Evolutionary conservation across 108 stramenopile species (phyloP).

Genomic region (Skeletonema tropicum): DNA sequence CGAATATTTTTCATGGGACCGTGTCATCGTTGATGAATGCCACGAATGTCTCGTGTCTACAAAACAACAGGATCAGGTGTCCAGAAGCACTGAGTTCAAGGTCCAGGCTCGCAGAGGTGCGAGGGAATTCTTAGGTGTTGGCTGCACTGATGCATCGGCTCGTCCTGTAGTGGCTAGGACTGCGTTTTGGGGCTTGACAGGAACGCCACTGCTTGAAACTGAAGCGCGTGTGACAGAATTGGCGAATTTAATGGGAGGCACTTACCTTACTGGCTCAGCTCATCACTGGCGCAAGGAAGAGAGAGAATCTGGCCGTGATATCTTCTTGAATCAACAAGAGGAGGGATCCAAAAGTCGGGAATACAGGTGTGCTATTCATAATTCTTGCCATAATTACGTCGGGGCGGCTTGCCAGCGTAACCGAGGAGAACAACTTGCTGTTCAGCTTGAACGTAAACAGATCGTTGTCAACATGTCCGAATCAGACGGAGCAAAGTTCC

Average conservation of each 20-base stretch:
- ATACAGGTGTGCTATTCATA: constrained; percentile 30
- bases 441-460: constrained; percentile 20
- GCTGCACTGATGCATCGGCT: constrained; percentile 47
- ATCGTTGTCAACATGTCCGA: constrained; percentile 25
- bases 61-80: constrained; percentile 19
- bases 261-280: constrained; percentile 38
- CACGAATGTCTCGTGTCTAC: constrained; percentile 32
- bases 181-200: constrained; percentile 70
- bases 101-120: constrained; percentile 42
- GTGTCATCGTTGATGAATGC: constrained; percentile 64
- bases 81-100: constrained; percentile 29
- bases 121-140: constrained; percentile 66
- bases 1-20: constrained; percentile 58
- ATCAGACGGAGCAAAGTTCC: constrained; percentile 22
- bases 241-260: constrained; percentile 74
- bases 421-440: constrained; percentile 14
- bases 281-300: constrained; percentile 45
- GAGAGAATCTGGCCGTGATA: constrained; percentile 42
- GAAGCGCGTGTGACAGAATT: constrained; percentile 68
- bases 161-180: constrained; percentile 54
- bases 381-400: constrained; percentile 31
- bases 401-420: constrained; percentile 28
- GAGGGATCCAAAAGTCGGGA: constrained; percentile 36
- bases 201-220: constrained; percentile 73
- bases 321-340: constrained; percentile 37